Percentiles rank a stretch among this genome's conserved stretches.
Evolutionary conservation across 768 basidiomycete genomes (phyloP).

Genomic region (Termitomyces sp.): DNA sequence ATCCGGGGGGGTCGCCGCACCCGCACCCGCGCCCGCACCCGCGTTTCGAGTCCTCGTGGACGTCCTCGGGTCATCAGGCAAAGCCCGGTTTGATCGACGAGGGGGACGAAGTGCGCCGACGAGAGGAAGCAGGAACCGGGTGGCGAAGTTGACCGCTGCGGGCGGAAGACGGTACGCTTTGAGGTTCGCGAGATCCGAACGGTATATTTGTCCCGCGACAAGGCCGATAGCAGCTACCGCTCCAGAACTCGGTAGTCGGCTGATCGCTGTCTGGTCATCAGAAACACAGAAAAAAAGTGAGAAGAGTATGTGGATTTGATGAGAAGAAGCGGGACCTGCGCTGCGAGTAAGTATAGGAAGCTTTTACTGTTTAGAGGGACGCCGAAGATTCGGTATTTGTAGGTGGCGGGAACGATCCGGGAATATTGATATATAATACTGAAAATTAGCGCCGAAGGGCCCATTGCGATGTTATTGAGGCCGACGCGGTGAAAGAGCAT

Average conservation of each 20-base stretch:
- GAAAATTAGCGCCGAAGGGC: constrained; percentile 74
- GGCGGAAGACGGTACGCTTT: constrained; percentile 77
- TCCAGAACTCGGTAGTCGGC: constrained; percentile 61
- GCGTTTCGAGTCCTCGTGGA: constrained; percentile 10
- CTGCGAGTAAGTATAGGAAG: constrained; percentile 63
- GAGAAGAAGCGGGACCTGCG: constrained; percentile 47
- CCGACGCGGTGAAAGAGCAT: constrained; percentile 62
- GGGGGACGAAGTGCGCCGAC: constrained; percentile 61
- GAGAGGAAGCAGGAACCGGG: constrained; percentile 58
- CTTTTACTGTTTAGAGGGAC: constrained; percentile 73
- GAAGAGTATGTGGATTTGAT: too few species aligned
- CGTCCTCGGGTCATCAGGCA: constrained; percentile 49
- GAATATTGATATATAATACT: constrained; percentile 81
- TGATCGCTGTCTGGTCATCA: constrained; percentile 59
- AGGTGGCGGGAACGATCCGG: constrained; percentile 70
- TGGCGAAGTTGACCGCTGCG: constrained; percentile 47
- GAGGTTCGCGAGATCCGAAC: constrained; percentile 74
- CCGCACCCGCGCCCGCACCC: too few species aligned
- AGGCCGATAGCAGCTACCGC: constrained; percentile 61
- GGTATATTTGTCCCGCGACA: constrained; percentile 71
- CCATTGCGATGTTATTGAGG: constrained; percentile 70
- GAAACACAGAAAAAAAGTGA: not conserved
- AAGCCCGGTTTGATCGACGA: constrained; percentile 65
- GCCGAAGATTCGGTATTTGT: constrained; percentile 73
- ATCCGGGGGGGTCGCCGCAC: too few species aligned